Percentiles rank a stretch among this genome's conserved stretches.
Evolutionary conservation across 1,284 basidiomycete genomes (phyloP).

Genomic region (Takashimella koratensis): DNA sequence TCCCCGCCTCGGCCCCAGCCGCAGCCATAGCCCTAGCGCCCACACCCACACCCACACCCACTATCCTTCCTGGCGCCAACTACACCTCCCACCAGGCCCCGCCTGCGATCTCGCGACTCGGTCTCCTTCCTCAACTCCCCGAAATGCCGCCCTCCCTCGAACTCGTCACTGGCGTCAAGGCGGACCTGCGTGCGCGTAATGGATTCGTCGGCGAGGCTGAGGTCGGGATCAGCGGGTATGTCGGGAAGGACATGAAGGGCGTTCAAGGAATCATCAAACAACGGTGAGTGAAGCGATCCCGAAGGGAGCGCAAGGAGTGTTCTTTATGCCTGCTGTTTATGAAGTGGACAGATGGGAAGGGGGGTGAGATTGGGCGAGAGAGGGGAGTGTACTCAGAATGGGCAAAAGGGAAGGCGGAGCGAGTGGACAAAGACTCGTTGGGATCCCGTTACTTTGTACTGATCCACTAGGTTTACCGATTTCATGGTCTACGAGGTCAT

Average conservation of each 20-base stretch:
- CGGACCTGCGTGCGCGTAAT: slow-evolving; percentile 23
- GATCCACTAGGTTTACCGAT: slow-evolving; percentile 92
- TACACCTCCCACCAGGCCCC: slow-evolving; percentile 8
- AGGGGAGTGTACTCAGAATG: too few relatives aligned
- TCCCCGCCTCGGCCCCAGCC: neutral
- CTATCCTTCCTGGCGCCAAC: neutral
- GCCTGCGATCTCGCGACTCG: slow-evolving; percentile 34
- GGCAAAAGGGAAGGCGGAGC: neutral
- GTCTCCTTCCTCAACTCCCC: slow-evolving; percentile 34
- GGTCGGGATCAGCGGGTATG: slow-evolving; percentile 87
- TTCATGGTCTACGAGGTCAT: slow-evolving; percentile 89
- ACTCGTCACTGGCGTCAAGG: slow-evolving; percentile 29
- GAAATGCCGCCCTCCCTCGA: slow-evolving; percentile 37
- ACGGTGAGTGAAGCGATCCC: slow-evolving; percentile 65
- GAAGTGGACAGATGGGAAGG: neutral
- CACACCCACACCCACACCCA: neutral
- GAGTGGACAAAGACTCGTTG: too few relatives aligned
- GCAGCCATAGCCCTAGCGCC: neutral
- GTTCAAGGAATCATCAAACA: slow-evolving; percentile 91
- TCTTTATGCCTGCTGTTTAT: too few relatives aligned
- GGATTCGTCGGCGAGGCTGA: slow-evolving; percentile 66
- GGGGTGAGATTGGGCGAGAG: too few relatives aligned
- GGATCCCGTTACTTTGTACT: neutral
- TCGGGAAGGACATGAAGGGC: slow-evolving; percentile 64
- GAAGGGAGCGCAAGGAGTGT: too few relatives aligned